These are phyloP conservation scores for Piedraia hortae DNA, from an alignment of 2,329 filamentous ascomycete genomes.

Conservation along the genomic window DNA sequence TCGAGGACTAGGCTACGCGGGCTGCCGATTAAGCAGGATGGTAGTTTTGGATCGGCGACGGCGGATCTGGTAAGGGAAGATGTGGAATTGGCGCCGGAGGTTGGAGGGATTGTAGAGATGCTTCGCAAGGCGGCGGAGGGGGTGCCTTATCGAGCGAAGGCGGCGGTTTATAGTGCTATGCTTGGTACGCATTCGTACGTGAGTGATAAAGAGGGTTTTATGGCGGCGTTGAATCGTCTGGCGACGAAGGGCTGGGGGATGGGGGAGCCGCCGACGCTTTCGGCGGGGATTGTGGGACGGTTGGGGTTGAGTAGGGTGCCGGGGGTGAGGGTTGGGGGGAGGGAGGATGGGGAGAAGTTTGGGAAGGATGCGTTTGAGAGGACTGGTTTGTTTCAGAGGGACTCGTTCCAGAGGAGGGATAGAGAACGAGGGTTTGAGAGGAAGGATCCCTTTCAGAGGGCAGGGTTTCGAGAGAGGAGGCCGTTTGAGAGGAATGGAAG, in stretches of 20 bases:
- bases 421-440: too few relatives aligned
- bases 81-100: constrained; percentile 15
- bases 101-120: constrained; percentile 19
- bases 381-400: too few relatives aligned
- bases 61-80: constrained; percentile 19
- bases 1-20: constrained; percentile 26
- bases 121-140: constrained; percentile 16
- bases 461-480: too few relatives aligned
- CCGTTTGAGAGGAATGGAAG: too few relatives aligned
- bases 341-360: not conserved
- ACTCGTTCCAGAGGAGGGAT: too few relatives aligned
- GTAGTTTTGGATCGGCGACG: constrained; percentile 23
- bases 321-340: constrained; percentile 8
- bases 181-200: constrained; percentile 25
- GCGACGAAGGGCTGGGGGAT: constrained; percentile 25
- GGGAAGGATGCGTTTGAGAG: too few relatives aligned
- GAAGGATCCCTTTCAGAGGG: too few relatives aligned
- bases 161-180: constrained; percentile 26
- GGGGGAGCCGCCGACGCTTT: constrained; percentile 20
- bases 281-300: constrained; percentile 7
- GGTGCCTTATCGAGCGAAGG: constrained; percentile 18
- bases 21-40: constrained; percentile 32
- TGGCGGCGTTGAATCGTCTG: constrained; percentile 28
- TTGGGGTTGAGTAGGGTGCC: constrained; percentile 8
- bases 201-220: constrained; percentile 12